phyloP scores from a whole-genome alignment of 768 basidiomycete genomes.

The Botryobasidium botryosum region DNA sequence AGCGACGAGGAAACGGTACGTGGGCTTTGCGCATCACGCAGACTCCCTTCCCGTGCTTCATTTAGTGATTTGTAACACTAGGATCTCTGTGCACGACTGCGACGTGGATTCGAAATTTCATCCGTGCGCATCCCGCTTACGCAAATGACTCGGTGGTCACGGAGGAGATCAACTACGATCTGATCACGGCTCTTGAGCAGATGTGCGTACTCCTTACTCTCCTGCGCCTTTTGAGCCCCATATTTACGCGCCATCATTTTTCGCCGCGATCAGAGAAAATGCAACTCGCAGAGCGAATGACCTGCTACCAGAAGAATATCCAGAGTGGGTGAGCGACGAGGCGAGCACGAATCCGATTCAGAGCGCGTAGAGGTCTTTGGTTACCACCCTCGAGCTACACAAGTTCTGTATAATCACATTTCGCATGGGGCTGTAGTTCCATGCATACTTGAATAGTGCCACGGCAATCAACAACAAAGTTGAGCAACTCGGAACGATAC shows the following conservation, averaged over 20 bases:
- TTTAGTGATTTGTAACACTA: constrained; percentile 16
- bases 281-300: neutral
- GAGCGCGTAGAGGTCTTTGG: too few relatives aligned
- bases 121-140: constrained; percentile 76
- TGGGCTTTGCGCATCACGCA: too few relatives aligned
- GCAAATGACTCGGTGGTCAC: constrained; percentile 82
- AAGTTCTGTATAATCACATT: too few relatives aligned
- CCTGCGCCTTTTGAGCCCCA: neutral
- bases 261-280: neutral
- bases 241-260: too few relatives aligned
- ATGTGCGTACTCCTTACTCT: constrained; percentile 43
- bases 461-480: too few relatives aligned
- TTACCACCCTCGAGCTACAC: too few relatives aligned
- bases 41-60: neutral
- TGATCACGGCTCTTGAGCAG: constrained; percentile 73
- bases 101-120: constrained; percentile 83
- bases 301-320: neutral
- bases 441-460: too few relatives aligned
- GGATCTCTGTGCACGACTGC: constrained; percentile 74
- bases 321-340: too few relatives aligned
- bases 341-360: too few relatives aligned
- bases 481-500: too few relatives aligned
- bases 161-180: constrained; percentile 84
- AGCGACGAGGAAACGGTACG: constrained; percentile 60
- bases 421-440: too few relatives aligned